These are phyloP conservation scores for Nepenthes alata DNA, from an alignment of 179 eudicot species.

Conservation along the genomic window DNA sequence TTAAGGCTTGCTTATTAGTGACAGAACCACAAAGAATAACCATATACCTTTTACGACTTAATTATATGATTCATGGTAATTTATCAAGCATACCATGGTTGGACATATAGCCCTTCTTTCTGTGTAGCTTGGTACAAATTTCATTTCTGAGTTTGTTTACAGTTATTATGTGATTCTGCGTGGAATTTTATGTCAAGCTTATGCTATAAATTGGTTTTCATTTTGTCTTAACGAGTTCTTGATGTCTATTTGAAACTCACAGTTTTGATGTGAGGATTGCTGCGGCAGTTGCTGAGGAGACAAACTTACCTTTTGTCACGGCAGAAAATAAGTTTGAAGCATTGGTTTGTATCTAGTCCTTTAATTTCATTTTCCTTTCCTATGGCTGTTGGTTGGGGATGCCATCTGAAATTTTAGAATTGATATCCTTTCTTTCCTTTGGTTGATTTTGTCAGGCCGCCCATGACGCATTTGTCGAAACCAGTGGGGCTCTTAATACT, in stretches of 20 bases:
- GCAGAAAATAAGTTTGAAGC: slow-evolving; percentile 99
- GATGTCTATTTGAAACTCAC: slow-evolving; percentile 11
- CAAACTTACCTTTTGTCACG: slow-evolving; percentile 83
- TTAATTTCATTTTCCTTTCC: not conserved
- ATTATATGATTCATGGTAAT: too few species aligned
- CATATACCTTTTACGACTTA: too few species aligned
- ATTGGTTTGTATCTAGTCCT: slow-evolving; percentile 31
- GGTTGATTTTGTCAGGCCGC: slow-evolving; percentile 60
- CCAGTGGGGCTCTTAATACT: slow-evolving; percentile 88
- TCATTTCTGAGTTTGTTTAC: too few species aligned
- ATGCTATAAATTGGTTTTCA: too few species aligned
- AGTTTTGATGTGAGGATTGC: slow-evolving; percentile 98
- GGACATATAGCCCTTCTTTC: too few species aligned
- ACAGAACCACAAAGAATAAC: too few species aligned
- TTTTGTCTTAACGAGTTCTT: not conserved
- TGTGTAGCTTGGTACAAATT: too few species aligned
- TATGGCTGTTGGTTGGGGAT: not conserved
- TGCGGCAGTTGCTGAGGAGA: slow-evolving; percentile 90
- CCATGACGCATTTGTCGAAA: slow-evolving; percentile 95
- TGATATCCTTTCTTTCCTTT: not conserved
- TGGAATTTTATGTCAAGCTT: too few species aligned
- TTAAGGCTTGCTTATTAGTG: too few species aligned
- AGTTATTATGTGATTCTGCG: too few species aligned
- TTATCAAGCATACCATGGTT: too few species aligned
- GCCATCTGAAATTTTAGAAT: not conserved